A percentile compares a stretch with the other conserved stretches of the same genome.
phyloP scores from a whole-genome alignment of 2,329 filamentous ascomycete genomes.

The Sporothrix luriei region DNA sequence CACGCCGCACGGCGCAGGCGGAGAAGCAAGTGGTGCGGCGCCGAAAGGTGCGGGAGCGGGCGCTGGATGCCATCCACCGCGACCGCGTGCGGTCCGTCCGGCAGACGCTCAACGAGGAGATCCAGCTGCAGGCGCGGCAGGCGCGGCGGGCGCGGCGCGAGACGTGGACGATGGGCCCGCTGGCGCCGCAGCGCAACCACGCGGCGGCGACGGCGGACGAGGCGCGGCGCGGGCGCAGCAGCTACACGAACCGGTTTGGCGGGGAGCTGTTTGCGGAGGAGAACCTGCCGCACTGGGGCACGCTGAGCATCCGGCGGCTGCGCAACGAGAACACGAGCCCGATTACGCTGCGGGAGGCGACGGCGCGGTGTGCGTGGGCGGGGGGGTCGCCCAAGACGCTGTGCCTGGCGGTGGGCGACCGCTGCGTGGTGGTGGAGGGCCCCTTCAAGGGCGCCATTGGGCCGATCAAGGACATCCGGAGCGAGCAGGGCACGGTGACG shows the following conservation, averaged over 20 bases:
- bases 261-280: slow-evolving; percentile 34
- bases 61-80: slow-evolving; percentile 16
- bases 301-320: slow-evolving; percentile 34
- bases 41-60: slow-evolving; percentile 37
- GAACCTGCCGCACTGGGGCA: slow-evolving; percentile 34
- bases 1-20: slow-evolving; percentile 66
- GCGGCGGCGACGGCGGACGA: slow-evolving; percentile 32
- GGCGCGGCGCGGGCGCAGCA: slow-evolving; percentile 31
- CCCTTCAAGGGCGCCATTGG: slow-evolving; percentile 83
- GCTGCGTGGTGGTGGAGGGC: slow-evolving; percentile 79
- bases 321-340: slow-evolving; percentile 29
- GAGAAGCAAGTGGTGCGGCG: slow-evolving; percentile 63
- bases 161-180: slow-evolving; percentile 75
- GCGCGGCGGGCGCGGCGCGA: slow-evolving; percentile 63
- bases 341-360: slow-evolving; percentile 41
- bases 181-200: slow-evolving; percentile 73
- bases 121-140: slow-evolving; percentile 37
- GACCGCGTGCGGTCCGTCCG: slow-evolving; percentile 34
- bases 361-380: slow-evolving; percentile 57
- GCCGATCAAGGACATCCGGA: slow-evolving; percentile 61
- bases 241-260: slow-evolving; percentile 31
- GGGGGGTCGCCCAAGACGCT: slow-evolving; percentile 60
- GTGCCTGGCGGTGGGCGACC: slow-evolving; percentile 69
- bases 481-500: slow-evolving; percentile 58
- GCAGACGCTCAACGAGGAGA: slow-evolving; percentile 44